Base-by-base conservation (phyloP, 371 early-diverging fungal species). In the Mortierella sp. region DNA sequence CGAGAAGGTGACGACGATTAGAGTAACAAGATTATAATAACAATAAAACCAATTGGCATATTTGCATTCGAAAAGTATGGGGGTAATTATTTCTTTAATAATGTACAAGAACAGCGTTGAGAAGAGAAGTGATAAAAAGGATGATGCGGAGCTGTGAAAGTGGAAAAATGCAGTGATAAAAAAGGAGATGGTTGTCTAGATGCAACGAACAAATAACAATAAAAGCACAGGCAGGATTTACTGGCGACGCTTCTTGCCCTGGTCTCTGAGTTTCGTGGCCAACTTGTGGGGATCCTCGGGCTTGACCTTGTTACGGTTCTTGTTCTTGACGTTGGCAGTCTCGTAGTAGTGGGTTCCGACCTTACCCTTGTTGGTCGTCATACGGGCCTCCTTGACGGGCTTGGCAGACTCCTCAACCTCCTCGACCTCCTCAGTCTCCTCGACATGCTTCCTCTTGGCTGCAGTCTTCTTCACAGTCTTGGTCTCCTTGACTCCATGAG, bases 311-410 rank as follows among this genome's bases (percentile, higher is more conserved):
- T 94, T 95, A 70, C 96, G 91, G 89, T 96, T 97, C 87, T 92
- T 91, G 89, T 97, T 97, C 93, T 98, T 98, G 85, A 98, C 95
- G 85, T 98, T 98, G 83, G 97, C 97, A 1, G 92, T 91, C 75
- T 95, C 95, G 81, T 98, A 98, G 87, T 93, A 98, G 89, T 98
- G 95, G 42, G 90, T 91, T 73, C 97, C 97, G 63, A 94, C 92
- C 90, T 97, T 97, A 58, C 87, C 82, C 90, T 96, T 96, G 91
- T 95, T 96, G 70, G 97, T 96, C 54, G 93, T 95, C 94, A 94
- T 93, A 70, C 97, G 93, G 72, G 92, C 88, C 47, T 90, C 89
- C 92, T 96, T 96, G 57, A 80, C 73, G 8, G 82, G 77, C 68
- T 82, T 82, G 54, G 88, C 89, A 54, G 88, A 84, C 50, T 88